Evolutionary conservation across 2,329 filamentous ascomycete genomes (phyloP), one percentile per base, ranked within the genome.

Genomic region (Paecilomyces formosus): DNA sequence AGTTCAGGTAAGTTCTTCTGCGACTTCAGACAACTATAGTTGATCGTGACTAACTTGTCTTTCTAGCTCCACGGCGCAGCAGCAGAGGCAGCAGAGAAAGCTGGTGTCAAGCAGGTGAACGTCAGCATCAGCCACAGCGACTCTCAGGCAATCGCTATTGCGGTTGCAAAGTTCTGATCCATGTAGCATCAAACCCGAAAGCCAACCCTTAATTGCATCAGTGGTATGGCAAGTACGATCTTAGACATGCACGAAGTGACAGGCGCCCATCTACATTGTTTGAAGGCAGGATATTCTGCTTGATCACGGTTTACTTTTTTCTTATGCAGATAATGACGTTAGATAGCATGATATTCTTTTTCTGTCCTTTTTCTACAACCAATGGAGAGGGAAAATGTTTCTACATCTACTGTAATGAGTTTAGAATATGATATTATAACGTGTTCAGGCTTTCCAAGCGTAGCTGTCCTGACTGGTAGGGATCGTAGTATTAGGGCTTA

Each of bases 91-190:
- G 94, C 94, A n/a, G 86, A 88, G 73, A 83, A 90, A 74, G 91
- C 88, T 26, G 91, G 92, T 61, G 86, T 97, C 51, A 96, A 93
- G 81, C 86, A 87, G 57, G 88, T 97, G 64, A 93, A 83, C 64
- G 89, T 99, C 66, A 96, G 92, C 71, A 97, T 99, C 71, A 97
- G 93, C 67, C 95, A 99, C 78, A 94, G 89, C 45, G 93, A 97
- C 67, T 87, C 83, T 60, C 94, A 99, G 77, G 92, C 94, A 61
- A 92, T 97, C 69, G 93, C 94, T 53, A 90, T 99, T 68, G 94
- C 95, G 1, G 88, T 96, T 61, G 88, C 92, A 57, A 88, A 85
- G 58, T 89, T 94, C 70, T 92, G 63, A 60, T 52, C 33, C 63
- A 4, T 35, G 22, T 55, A 54, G 11, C 28, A 21, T 35, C 33